Conservation (phyloP, 2,329 filamentous ascomycete genomes). For the Penicillium capsulatum region DNA sequence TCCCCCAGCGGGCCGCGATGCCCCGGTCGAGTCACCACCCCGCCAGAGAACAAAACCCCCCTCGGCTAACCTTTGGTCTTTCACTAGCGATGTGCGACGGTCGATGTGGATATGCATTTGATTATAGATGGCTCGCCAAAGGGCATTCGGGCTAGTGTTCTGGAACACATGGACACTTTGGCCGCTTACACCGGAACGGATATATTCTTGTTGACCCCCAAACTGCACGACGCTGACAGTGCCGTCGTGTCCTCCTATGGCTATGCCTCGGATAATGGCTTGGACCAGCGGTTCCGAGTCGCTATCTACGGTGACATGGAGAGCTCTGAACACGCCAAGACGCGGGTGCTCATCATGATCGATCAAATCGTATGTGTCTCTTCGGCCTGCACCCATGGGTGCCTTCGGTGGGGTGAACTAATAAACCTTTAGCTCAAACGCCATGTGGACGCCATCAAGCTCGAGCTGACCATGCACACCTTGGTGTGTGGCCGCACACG, state of each 20-base stretch:
- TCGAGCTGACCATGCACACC: constrained; percentile 84
- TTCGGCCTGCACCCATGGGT: constrained; percentile 10
- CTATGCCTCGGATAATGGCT: constrained; percentile 72
- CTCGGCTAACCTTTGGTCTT: constrained; percentile 19
- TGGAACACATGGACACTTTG: constrained; percentile 81
- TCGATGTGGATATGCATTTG: constrained; percentile 88
- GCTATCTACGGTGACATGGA: constrained; percentile 94
- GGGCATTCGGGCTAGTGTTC: constrained; percentile 68
- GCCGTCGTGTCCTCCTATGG: constrained; percentile 68
- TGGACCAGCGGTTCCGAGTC: constrained; percentile 84
- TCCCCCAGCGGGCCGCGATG: constrained; percentile 1
- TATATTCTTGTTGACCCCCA: constrained; percentile 91
- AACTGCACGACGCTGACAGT: constrained; percentile 72
- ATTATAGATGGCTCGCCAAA: constrained; percentile 70
- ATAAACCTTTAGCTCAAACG: constrained; percentile 46
- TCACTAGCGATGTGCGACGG: constrained; percentile 76
- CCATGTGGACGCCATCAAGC: constrained; percentile 69
- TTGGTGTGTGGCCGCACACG: constrained; percentile 88
- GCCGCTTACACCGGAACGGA: constrained; percentile 88
- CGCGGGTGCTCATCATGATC: constrained; percentile 91
- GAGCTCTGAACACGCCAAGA: constrained; percentile 95
- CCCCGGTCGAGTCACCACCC: too few relatives aligned
- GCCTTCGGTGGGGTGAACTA: constrained; percentile 16
- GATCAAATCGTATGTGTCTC: constrained; percentile 69
- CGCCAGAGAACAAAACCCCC: constrained; percentile 4